Conservation (phyloP, 176 grass and related monocot genomes). For the Aegilops umbellulata region DNA sequence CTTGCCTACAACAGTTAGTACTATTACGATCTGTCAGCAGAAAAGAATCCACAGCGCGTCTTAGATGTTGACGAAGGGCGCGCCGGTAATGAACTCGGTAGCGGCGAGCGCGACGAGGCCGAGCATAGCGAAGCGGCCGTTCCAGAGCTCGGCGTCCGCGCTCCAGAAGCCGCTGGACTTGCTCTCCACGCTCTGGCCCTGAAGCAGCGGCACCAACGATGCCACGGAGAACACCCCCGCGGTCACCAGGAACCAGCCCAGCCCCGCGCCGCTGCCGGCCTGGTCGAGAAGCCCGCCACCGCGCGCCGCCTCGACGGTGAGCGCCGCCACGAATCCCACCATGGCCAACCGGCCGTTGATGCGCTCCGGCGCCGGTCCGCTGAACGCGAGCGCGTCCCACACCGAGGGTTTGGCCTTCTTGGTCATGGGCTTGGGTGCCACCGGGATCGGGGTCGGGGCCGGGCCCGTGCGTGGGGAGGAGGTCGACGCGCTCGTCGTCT, state of each 20-base stretch:
- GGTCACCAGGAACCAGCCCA: constrained; percentile 41
- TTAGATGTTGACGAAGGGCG: constrained; percentile 49
- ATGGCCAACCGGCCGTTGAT: constrained; percentile 77
- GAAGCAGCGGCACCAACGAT: constrained; percentile 68
- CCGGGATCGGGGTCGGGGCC: not conserved
- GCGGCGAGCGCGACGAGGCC: constrained; percentile 73
- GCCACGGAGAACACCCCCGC: constrained; percentile 51
- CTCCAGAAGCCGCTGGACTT: constrained; percentile 33
- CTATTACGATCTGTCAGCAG: not conserved
- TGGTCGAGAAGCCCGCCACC: constrained; percentile 42
- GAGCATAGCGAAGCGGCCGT: constrained; percentile 82
- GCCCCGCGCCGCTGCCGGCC: constrained; percentile 39
- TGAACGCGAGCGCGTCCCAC: constrained; percentile 59
- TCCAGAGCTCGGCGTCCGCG: constrained; percentile 83
- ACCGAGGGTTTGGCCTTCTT: constrained; percentile 22
- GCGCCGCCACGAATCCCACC: constrained; percentile 64
- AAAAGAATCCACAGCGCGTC: not conserved
- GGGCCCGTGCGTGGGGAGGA: not conserved
- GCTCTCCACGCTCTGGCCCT: constrained; percentile 43
- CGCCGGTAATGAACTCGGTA: constrained; percentile 80
- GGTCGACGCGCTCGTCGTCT: not conserved
- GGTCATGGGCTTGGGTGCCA: not conserved
- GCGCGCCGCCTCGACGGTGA: constrained; percentile 48
- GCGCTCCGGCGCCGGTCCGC: constrained; percentile 59
- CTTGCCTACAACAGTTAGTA: not conserved